These are phyloP conservation scores for Pyrus bretschneideri DNA, from an alignment of 306 rosid species.

Conservation along the genomic window DNA sequence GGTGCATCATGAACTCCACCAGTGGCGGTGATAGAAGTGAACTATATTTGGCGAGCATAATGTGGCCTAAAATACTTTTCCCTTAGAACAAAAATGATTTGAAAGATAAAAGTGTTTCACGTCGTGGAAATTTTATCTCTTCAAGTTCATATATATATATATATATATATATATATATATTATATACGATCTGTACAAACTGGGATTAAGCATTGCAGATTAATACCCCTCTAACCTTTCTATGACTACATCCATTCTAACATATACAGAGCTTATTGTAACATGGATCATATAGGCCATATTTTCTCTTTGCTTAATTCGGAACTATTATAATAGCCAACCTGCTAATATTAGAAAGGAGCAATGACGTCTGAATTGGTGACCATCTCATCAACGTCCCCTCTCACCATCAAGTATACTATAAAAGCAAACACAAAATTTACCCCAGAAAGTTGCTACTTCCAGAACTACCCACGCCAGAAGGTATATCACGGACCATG, in stretches of 20 bases:
- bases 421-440: neutral
- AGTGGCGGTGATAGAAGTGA: no score
- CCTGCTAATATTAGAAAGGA: neutral
- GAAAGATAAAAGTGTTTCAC: neutral
- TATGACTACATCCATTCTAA: slow-evolving; percentile 12
- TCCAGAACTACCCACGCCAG: slow-evolving; percentile 43
- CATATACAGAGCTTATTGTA: slow-evolving; percentile 10
- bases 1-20: no score
- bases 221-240: slow-evolving; percentile 10
- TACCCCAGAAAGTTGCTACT: slow-evolving; percentile 40
- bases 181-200: slow-evolving; percentile 8
- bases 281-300: slow-evolving; percentile 2
- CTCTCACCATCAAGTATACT: neutral
- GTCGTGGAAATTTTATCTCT: neutral
- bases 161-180: neutral
- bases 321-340: neutral
- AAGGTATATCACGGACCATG: slow-evolving; percentile 57
- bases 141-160: neutral
- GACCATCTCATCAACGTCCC: neutral
- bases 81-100: no score
- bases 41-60: no score
- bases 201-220: neutral
- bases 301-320: slow-evolving; percentile 9
- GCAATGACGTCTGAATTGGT: neutral
- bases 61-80: no score